These are phyloP conservation scores for Colletotrichum lini DNA, from an alignment of 2,329 filamentous ascomycete species.

Conservation along the genomic window DNA sequence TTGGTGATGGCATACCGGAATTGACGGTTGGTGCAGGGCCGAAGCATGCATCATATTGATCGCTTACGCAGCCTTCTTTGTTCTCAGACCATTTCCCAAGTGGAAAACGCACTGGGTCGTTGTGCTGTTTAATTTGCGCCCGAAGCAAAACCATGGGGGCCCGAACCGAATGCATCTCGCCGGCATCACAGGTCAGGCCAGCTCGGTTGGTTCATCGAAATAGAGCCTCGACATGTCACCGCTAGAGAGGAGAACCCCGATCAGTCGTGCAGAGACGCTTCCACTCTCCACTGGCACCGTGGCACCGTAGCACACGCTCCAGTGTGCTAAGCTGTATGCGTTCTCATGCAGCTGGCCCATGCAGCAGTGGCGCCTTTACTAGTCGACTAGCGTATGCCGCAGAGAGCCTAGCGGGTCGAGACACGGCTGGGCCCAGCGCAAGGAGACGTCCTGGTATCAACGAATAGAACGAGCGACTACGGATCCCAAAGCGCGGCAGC, in stretches of 20 bases:
- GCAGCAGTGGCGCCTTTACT: constrained; percentile 38
- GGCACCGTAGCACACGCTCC: constrained; percentile 16
- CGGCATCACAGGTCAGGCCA: constrained; percentile 6
- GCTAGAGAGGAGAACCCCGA: constrained; percentile 10
- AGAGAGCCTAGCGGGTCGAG: constrained; percentile 29
- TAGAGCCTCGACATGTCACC: constrained; percentile 22
- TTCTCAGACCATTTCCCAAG: background rate
- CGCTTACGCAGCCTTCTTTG: constrained; percentile 30
- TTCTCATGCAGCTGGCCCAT: constrained; percentile 38
- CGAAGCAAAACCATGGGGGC: background rate
- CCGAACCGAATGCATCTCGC: constrained; percentile 24
- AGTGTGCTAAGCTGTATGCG: constrained; percentile 38
- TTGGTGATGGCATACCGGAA: background rate
- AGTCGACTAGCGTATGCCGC: constrained; percentile 33
- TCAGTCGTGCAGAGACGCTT: constrained; percentile 25
- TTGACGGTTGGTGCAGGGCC: constrained; percentile 26
- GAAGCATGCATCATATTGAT: constrained; percentile 35
- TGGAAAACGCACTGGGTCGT: background rate
- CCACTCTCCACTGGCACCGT: constrained; percentile 26
- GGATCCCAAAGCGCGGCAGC: constrained; percentile 15
- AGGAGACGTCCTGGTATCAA: constrained; percentile 23
- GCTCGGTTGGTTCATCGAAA: constrained; percentile 23
- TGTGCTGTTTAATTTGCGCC: background rate
- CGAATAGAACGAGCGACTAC: constrained; percentile 26
- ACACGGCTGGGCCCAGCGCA: constrained; percentile 31